phyloP scores from a whole-genome alignment of 2,329 filamentous ascomycete genomes.

The Mycosphaerella sp. region DNA sequence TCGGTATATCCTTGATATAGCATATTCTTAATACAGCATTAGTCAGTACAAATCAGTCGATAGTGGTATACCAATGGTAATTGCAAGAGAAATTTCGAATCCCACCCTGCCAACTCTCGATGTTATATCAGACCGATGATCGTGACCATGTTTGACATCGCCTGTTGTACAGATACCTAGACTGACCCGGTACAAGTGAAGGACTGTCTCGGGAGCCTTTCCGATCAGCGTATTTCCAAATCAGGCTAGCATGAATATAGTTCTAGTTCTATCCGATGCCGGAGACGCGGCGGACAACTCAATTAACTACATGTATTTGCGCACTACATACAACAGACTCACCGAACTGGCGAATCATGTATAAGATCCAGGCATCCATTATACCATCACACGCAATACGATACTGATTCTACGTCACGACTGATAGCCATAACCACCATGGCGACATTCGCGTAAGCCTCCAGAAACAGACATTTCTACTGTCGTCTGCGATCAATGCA shows the following conservation, averaged over 20 bases:
- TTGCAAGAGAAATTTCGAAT: too few relatives aligned
- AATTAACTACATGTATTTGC: too few relatives aligned
- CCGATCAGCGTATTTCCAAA: neutral
- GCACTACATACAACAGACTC: too few relatives aligned
- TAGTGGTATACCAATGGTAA: too few relatives aligned
- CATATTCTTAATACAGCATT: neutral
- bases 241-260: neutral
- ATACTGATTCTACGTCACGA: neutral
- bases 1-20: neutral
- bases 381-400: too few relatives aligned
- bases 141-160: too few relatives aligned
- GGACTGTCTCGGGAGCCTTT: neutral
- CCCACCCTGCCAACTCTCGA: too few relatives aligned
- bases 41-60: neutral
- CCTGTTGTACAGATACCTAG: too few relatives aligned
- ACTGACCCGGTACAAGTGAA: too few relatives aligned
- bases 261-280: neutral
- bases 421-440: neutral
- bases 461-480: neutral
- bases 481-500: neutral
- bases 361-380: neutral
- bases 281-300: neutral
- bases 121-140: too few relatives aligned
- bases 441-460: constrained; percentile 14
- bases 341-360: too few relatives aligned